These are phyloP conservation scores for Paecilomyces sp. DNA, from an alignment of 2,329 filamentous ascomycete species.

Conservation along the genomic window DNA sequence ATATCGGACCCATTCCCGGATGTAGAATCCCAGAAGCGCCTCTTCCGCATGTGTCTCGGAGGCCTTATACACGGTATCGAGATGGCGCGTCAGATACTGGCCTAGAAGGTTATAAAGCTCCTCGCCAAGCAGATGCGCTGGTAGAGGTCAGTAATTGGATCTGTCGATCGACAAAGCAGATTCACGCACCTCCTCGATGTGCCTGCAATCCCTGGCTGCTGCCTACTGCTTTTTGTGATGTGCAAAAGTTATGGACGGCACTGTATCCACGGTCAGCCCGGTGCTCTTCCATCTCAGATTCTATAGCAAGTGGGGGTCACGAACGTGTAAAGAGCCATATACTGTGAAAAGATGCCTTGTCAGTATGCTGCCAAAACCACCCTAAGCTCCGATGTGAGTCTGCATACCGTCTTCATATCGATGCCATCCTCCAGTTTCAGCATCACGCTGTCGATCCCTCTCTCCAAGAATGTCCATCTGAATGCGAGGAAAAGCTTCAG, in stretches of 20 bases:
- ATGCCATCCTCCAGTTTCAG: constrained; percentile 82
- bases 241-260: constrained; percentile 98
- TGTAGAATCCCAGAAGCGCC: constrained; percentile 85
- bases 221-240: constrained; percentile 87
- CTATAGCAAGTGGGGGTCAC: constrained; percentile 15
- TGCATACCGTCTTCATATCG: constrained; percentile 75
- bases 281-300: constrained; percentile 6
- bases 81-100: constrained; percentile 71
- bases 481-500: constrained; percentile 1
- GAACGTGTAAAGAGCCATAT: constrained; percentile 95
- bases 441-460: constrained; percentile 90
- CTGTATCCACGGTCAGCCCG: constrained; percentile 32
- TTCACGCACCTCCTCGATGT: constrained; percentile 61
- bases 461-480: constrained; percentile 86
- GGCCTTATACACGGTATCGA: constrained; percentile 61
- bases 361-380: constrained; percentile 3
- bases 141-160: constrained; percentile 11
- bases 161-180: constrained; percentile 5
- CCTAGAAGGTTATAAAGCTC: constrained; percentile 92
- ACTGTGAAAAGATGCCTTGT: constrained; percentile 41
- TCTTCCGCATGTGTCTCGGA: constrained; percentile 82
- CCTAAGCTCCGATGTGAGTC: not conserved
- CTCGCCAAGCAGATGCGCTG: constrained; percentile 89
- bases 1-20: constrained; percentile 92
- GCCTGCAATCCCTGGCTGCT: constrained; percentile 45